Percentiles rank a stretch among this genome's conserved stretches.
phyloP scores from a whole-genome alignment of 1,139 yeast species.

The Taiozyma onychis region DNA sequence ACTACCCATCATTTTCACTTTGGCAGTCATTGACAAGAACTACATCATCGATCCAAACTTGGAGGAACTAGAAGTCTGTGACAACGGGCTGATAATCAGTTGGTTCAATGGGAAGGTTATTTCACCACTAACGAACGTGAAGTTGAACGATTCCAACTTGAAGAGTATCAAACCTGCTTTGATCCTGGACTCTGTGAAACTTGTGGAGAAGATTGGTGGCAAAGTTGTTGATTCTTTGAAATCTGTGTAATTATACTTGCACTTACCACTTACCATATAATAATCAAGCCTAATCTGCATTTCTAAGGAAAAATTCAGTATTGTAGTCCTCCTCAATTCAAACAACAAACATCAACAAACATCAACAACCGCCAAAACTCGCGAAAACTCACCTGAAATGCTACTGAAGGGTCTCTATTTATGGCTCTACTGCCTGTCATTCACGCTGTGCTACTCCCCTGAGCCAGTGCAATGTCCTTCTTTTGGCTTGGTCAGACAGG shows the following conservation, averaged over 20 bases:
- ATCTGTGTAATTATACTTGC: slow-evolving; percentile 6
- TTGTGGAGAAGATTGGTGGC: slow-evolving; percentile 20
- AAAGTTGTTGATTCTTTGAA: slow-evolving; percentile 20
- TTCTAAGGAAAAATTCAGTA: too few relatives aligned
- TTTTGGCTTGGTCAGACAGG: slow-evolving; percentile 32
- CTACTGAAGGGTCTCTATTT: not conserved
- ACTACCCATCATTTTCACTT: slow-evolving; percentile 61
- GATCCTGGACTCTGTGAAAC: slow-evolving; percentile 17
- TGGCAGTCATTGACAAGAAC: slow-evolving; percentile 66
- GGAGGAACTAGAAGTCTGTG: slow-evolving; percentile 83
- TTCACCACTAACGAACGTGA: slow-evolving; percentile 56
- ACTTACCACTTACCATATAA: too few relatives aligned
- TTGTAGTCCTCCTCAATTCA: too few relatives aligned
- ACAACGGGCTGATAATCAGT: slow-evolving; percentile 70
- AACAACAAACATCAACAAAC: not conserved
- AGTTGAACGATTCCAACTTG: slow-evolving; percentile 32
- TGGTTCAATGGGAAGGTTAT: slow-evolving; percentile 62
- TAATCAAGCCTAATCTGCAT: too few relatives aligned
- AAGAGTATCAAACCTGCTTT: slow-evolving; percentile 21
- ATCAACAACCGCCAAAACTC: not conserved
- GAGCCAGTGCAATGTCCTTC: slow-evolving; percentile 38
- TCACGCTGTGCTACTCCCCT: slow-evolving; percentile 23
- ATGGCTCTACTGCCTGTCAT: not conserved
- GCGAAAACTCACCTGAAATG: not conserved
- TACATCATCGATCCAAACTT: slow-evolving; percentile 75